Conservation (phyloP, 345 rosid species). For the Salix koriyanagi region DNA sequence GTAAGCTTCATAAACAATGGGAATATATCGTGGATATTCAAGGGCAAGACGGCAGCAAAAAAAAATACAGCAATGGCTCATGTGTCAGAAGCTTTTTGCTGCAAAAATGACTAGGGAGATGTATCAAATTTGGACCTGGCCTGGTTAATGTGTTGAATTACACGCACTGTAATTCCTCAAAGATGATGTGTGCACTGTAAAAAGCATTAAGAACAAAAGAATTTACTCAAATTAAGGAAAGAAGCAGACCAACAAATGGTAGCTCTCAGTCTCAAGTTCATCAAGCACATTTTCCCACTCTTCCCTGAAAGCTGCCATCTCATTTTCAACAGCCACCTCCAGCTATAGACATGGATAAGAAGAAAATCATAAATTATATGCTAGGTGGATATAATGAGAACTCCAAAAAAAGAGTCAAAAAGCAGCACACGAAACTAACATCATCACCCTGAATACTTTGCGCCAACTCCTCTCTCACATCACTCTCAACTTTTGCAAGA, state of each 20-base stretch:
- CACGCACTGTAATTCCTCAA: neutral
- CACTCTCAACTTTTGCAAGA: slow-evolving; percentile 69
- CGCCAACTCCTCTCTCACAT: slow-evolving; percentile 87
- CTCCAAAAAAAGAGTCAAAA: neutral
- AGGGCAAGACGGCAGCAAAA: neutral
- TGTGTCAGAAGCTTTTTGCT: neutral
- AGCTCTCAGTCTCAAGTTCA: slow-evolving; percentile 85
- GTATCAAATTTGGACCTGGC: neutral
- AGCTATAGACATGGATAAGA: slow-evolving; percentile 36
- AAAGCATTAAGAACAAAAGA: slow-evolving; percentile 15
- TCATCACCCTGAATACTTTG: slow-evolving; percentile 65
- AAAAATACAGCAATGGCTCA: neutral
- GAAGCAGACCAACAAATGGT: slow-evolving; percentile 82
- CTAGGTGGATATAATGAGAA: slow-evolving; percentile 3
- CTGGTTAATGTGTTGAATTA: neutral
- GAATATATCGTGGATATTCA: neutral
- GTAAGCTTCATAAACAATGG: neutral
- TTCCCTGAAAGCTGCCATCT: slow-evolving; percentile 72
- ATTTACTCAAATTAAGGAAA: slow-evolving; percentile 24
- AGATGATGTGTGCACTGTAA: slow-evolving; percentile 2
- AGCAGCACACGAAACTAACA: slow-evolving; percentile 44
- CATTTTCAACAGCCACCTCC: slow-evolving; percentile 72
- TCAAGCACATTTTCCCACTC: slow-evolving; percentile 91
- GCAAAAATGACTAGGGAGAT: neutral
- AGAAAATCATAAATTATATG: slow-evolving; percentile 11